Evolutionary conservation across 1,284 basidiomycete genomes (phyloP).

Genomic region (Tilletia caries): DNA sequence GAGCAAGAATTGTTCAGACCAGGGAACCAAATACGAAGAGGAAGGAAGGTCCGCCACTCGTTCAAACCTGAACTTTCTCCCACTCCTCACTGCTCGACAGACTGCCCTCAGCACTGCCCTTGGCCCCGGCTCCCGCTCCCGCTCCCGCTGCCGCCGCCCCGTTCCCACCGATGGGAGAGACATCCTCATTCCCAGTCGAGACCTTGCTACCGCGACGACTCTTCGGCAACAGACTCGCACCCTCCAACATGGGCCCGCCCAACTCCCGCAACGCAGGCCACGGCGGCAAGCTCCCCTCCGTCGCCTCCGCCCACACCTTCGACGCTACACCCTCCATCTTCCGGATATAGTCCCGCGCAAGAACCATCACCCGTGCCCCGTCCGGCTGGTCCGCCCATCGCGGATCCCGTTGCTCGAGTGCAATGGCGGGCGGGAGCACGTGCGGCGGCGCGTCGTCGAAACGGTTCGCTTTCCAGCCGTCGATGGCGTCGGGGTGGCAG

Average conservation of each 20-base stretch:
- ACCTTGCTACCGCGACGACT: neutral
- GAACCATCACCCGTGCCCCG: conserved; percentile 22
- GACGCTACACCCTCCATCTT: conserved; percentile 29
- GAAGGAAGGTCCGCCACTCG: no score
- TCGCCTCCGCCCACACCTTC: conserved; percentile 36
- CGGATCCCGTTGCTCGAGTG: neutral
- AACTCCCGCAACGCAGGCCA: conserved; percentile 15
- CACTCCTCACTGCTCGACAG: conserved; percentile 28
- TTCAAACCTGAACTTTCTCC: conserved; percentile 29
- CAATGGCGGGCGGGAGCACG: neutral
- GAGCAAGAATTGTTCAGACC: no score
- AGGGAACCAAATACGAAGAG: no score
- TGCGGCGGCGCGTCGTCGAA: neutral
- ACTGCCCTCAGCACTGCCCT: conserved; percentile 18
- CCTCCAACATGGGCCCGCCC: conserved; percentile 6
- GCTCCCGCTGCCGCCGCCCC: no score
- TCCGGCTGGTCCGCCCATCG: conserved; percentile 22
- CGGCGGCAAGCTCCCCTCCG: conserved; percentile 33
- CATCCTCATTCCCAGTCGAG: neutral
- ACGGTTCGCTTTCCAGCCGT: conserved; percentile 31
- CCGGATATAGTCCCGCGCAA: conserved; percentile 32
- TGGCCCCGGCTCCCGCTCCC: neutral
- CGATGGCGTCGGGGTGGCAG: conserved; percentile 37
- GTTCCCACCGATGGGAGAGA: no score
- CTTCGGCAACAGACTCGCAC: conserved; percentile 28